phyloP scores from a whole-genome alignment of 768 basidiomycete genomes.

The Termitomyces sp. region DNA sequence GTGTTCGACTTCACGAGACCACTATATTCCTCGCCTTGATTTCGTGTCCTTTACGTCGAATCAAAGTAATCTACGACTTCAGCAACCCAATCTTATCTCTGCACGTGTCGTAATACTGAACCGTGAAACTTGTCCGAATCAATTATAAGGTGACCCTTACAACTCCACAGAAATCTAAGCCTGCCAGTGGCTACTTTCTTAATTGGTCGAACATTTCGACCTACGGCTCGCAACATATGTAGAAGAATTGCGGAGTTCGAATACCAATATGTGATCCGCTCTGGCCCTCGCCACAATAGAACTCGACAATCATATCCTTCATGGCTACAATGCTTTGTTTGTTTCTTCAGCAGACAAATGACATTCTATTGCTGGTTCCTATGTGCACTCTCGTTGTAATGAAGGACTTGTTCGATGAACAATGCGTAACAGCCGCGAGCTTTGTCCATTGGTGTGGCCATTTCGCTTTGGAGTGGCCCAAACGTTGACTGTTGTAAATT shows the following conservation, averaged over 20 bases:
- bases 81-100: neutral
- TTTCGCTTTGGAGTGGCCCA: constrained; percentile 13
- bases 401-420: neutral
- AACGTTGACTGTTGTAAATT: constrained; percentile 4
- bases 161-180: too few relatives aligned
- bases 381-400: neutral
- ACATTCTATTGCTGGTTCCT: neutral
- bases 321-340: neutral
- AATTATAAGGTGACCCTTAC: neutral
- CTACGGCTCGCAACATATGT: too few relatives aligned
- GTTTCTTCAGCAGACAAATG: neutral
- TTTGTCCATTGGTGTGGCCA: constrained; percentile 17
- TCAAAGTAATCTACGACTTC: neutral
- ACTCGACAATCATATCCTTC: neutral
- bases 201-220: too few relatives aligned
- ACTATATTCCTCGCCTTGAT: too few relatives aligned
- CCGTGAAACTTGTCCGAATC: neutral
- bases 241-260: too few relatives aligned
- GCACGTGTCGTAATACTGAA: too few relatives aligned
- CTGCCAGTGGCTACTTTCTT: too few relatives aligned
- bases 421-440: constrained; percentile 9
- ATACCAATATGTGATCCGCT: neutral
- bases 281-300: neutral
- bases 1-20: neutral
- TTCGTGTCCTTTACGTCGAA: neutral